Evolutionary conservation across 352 stramenopile genomes (phyloP).

Genomic region (Nothophytophthora sp.): DNA sequence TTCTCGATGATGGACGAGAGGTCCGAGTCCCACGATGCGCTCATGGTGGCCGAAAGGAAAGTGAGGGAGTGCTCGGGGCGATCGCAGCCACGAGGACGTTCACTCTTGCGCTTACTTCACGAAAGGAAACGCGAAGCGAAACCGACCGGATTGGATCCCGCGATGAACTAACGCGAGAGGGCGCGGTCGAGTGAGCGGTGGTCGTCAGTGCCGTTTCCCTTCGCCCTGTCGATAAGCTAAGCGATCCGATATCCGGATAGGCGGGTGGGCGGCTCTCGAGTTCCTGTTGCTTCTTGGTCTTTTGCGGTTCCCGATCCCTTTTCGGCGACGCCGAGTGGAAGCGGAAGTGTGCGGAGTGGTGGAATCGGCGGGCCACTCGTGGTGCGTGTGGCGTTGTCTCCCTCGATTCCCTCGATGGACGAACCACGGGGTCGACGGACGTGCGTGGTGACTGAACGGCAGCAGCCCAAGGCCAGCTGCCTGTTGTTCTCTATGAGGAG

Average conservation of each 20-base stretch:
- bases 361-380: slow-evolving; percentile 13
- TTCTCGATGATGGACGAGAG: slow-evolving; percentile 88
- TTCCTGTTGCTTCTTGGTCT: too few species aligned
- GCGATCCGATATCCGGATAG: too few species aligned
- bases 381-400: slow-evolving; percentile 3
- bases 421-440: not conserved
- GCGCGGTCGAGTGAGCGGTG: not conserved
- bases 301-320: not conserved
- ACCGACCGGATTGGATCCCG: not conserved
- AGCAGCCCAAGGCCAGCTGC: too few species aligned
- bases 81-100: not conserved
- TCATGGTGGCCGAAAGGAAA: slow-evolving; percentile 37
- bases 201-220: too few species aligned
- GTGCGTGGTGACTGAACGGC: too few species aligned
- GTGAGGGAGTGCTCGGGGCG: not conserved
- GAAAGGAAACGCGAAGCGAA: not conserved
- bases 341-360: slow-evolving; percentile 10
- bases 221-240: too few species aligned
- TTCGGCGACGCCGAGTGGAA: slow-evolving; percentile 1
- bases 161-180: not conserved
- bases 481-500: too few species aligned
- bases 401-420: not conserved
- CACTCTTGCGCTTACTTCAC: not conserved
- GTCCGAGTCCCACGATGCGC: slow-evolving; percentile 81
- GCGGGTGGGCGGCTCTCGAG: too few species aligned